Base-by-base conservation (phyloP, 345 rosid species). In the Brassica juncea region DNA sequence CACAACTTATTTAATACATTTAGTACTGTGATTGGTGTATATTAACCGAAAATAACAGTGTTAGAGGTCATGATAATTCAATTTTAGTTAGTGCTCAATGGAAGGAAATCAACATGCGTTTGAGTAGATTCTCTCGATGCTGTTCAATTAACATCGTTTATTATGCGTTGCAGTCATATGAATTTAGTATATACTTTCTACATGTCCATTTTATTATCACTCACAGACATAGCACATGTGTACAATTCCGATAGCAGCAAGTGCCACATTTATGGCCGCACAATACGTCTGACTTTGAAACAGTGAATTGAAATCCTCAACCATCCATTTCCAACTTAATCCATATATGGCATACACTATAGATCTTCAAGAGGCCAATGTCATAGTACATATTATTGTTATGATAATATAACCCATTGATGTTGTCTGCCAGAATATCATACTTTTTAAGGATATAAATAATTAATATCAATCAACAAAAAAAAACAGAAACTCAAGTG, bases 181-280 rank as follows among this genome's bases (percentile, higher is more conserved):
- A 25, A 55, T 3, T 19, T 19, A 27, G 7, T 63, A 27, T 27
- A 47, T 16, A 23, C 19, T 47, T 54, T 54, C 64, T 8, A 52
- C 65, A 34, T 4, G 34, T 62, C 47, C 55, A 9, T 16, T 4
- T 39, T 76, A 4, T 15, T 75, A 39, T 58, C n/a, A 61, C 49
- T 37, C 28, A 71, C 42, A 64, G 55, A 71, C 77, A 65, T 57
- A 71, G 67, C 81, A 78, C 76, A 72, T 78, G 77, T 65, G 32
- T 21, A 66, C 4, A 21, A 6, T 21, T 30, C 19, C 19, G 28
- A 58, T 66, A 66, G 81, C 77, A 65, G 5, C 32, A 32, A 35
- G 16, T 64, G 44, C 71, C 12, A 28, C 15, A 71, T 32, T 71
- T 57, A 11, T 66, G 42, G 72, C 76, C 77, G 6, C 72, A 44